phyloP scores from a whole-genome alignment of 108 stramenopile species.

The Stephanodiscus triporus region DNA sequence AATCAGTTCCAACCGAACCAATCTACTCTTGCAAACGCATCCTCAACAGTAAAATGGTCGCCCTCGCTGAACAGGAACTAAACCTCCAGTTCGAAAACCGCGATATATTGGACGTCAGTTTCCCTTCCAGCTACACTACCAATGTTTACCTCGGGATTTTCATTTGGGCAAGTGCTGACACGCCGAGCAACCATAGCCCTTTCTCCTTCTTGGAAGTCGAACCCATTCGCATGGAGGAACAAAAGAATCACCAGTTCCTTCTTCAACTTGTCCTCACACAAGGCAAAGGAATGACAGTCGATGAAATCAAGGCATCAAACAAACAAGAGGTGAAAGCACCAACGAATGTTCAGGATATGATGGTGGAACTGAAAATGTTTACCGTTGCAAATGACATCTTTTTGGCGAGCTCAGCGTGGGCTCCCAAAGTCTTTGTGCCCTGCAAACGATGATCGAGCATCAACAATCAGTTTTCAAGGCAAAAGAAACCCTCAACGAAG shows the following conservation, averaged over 20 bases:
- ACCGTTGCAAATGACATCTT: background rate
- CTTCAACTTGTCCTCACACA: background rate
- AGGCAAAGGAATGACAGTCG: background rate
- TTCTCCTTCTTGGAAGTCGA: background rate
- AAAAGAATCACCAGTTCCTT: background rate
- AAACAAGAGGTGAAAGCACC: constrained; percentile 8
- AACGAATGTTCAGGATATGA: background rate
- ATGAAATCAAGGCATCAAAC: constrained; percentile 1
- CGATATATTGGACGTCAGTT: background rate
- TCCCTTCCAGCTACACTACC: background rate
- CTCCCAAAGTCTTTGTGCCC: background rate
- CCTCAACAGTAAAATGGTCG: background rate
- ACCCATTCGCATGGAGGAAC: background rate
- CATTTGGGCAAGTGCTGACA: background rate
- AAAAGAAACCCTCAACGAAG: background rate
- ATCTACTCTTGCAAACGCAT: background rate
- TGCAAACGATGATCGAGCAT: background rate
- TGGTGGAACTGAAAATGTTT: background rate
- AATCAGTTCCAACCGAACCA: background rate
- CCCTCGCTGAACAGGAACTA: background rate
- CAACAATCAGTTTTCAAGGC: background rate
- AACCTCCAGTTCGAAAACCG: background rate
- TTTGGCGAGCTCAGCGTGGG: background rate
- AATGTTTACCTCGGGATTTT: background rate
- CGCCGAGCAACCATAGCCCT: background rate